Conservation (phyloP, 768 basidiomycete genomes). For the Leccinum truebloodii region DNA sequence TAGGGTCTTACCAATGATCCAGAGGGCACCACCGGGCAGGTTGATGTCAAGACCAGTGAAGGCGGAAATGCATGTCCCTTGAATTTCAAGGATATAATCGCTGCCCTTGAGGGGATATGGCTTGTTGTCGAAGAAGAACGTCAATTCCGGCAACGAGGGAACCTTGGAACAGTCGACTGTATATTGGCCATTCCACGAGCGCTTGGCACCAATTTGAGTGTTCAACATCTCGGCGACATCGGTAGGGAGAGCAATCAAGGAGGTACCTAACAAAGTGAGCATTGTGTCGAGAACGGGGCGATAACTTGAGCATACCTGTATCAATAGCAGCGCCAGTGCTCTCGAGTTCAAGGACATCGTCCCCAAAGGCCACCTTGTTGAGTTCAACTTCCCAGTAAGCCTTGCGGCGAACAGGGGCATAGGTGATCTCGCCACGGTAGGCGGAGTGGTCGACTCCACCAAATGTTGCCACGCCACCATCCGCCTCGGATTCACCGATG, state of each 20-base stretch:
- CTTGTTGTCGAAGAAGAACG: constrained; percentile 82
- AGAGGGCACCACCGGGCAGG: constrained; percentile 73
- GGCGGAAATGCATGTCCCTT: constrained; percentile 90
- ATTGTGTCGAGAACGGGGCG: background rate
- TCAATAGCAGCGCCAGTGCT: constrained; percentile 94
- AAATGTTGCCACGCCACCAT: constrained; percentile 89
- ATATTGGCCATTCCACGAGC: constrained; percentile 96
- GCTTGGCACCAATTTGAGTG: constrained; percentile 89
- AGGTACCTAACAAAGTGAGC: constrained; percentile 61
- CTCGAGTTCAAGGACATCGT: constrained; percentile 86
- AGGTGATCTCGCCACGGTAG: constrained; percentile 78
- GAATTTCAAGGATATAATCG: constrained; percentile 90
- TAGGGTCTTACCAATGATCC: constrained; percentile 75
- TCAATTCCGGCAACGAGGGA: constrained; percentile 77
- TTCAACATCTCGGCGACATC: constrained; percentile 99
- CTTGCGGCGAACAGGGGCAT: constrained; percentile 91
- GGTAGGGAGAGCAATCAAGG: constrained; percentile 88
- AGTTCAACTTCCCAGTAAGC: constrained; percentile 99
- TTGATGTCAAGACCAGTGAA: constrained; percentile 94
- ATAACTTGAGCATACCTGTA: constrained; percentile 55
- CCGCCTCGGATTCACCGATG: constrained; percentile 79
- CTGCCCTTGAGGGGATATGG: constrained; percentile 74
- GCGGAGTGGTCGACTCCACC: constrained; percentile 82
- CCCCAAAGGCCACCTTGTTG: constrained; percentile 80
- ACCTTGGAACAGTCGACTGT: constrained; percentile 87